Evolutionary conservation across 2,329 filamentous ascomycete species (phyloP), one percentile per base, ranked within the genome.

Genomic region (Didymella glomerata): DNA sequence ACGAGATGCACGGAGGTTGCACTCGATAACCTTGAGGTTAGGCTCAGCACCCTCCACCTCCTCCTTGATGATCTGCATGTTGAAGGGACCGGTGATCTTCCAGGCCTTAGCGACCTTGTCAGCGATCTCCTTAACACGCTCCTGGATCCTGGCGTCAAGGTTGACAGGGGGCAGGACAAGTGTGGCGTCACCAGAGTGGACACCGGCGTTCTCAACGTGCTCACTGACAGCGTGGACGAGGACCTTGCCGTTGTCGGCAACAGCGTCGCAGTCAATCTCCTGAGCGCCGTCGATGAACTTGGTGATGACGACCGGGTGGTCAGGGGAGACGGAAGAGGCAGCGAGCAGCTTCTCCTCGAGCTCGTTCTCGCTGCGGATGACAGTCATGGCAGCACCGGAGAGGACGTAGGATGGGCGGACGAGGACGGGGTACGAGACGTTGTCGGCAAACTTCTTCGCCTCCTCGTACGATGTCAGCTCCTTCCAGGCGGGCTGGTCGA

Each of bases 1-100:
- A 64, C 94, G 93, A 60, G 94, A 98, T 57, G 94, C 95, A 78
- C 94, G 94, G 63, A 98, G 88, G 80, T 98, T 98, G 84, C 94
- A 98, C 81, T 98, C 94, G 64, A 98, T 98, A 73, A 98, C 94
- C 85, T 97, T 97, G 66, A 98, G 86, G 27, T 86, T 84, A 32
- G 91, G 87, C 73, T 90, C 86, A 55, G 89, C 89, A 57, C 90
- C 90, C 59, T 91, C 88, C 30, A 90, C 87, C 72, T 90, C 83
- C 13, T 91, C 92, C 83, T 96, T 96, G 86, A 99, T 98, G 80
- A 99, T 96, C 77, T 99, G 95, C 94, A 99, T 98, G 86, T 99
- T 99, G 88, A 98, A 99, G 59, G 95, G 95, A 54, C 95, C 95
- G 20, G 93, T 98, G 78, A 98, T 98, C 74, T 86, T 93, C 92